A percentile compares a stretch with the other conserved stretches of the same genome.
Conservation (phyloP, 108 stramenopile species). For the Parmales sp. region DNA sequence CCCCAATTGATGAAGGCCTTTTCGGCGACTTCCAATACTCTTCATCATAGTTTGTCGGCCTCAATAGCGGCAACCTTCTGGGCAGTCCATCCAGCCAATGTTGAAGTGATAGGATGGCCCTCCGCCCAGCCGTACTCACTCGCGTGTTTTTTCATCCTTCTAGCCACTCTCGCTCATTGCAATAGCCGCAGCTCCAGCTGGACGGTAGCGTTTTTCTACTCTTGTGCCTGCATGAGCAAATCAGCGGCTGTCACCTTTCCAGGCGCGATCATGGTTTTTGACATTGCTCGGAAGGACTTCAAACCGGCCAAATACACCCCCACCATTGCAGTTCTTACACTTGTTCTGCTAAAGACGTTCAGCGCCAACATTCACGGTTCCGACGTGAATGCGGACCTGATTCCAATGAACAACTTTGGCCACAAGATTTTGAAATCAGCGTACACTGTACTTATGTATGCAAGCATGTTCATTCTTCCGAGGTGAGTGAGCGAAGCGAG, state of each 20-base stretch:
- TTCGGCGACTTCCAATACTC: too few relatives aligned
- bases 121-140: conserved; percentile 1
- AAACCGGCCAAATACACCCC: background rate
- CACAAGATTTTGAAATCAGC: too few relatives aligned
- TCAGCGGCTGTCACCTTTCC: background rate
- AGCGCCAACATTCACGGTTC: too few relatives aligned
- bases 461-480: too few relatives aligned
- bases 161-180: background rate
- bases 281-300: background rate
- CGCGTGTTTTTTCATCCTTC: background rate
- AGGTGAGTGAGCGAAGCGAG: too few relatives aligned
- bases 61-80: background rate
- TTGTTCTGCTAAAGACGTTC: background rate
- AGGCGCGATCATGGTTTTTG: background rate
- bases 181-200: background rate
- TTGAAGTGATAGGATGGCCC: background rate
- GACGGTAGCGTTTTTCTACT: too few relatives aligned
- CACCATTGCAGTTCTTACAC: background rate
- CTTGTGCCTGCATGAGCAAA: too few relatives aligned
- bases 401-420: too few relatives aligned
- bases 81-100: background rate
- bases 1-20: too few relatives aligned
- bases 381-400: too few relatives aligned
- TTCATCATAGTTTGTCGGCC: too few relatives aligned
- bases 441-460: too few relatives aligned